These are phyloP conservation scores for Dendrobium officinale DNA, from an alignment of 106 monocot genomes.

Conservation along the genomic window DNA sequence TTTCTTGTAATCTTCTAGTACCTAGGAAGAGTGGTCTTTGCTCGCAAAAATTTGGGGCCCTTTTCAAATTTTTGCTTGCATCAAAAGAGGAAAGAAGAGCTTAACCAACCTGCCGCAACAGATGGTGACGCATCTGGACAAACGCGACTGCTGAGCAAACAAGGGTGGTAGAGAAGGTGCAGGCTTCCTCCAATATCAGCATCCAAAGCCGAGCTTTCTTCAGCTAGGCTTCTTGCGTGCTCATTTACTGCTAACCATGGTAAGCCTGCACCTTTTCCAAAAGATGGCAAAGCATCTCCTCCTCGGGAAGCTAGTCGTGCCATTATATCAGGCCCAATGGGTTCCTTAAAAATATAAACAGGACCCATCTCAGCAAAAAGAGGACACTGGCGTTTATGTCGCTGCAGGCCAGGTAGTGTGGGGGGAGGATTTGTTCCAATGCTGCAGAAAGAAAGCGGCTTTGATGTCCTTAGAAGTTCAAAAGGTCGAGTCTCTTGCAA, in stretches of 20 bases:
- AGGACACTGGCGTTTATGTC: constrained; percentile 66
- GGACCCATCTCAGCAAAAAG: constrained; percentile 97
- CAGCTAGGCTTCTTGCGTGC: constrained; percentile 54
- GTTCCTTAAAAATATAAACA: constrained; percentile 91
- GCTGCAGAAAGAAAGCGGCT: constrained; percentile 81
- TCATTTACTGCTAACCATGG: constrained; percentile 56
- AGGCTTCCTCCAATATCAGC: constrained; percentile 62
- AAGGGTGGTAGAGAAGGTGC: constrained; percentile 89
- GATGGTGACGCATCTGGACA: constrained; percentile 96
- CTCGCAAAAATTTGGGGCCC: too few species aligned
- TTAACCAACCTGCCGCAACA: constrained; percentile 71
- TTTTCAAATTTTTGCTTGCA: too few species aligned
- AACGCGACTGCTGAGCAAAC: constrained; percentile 58
- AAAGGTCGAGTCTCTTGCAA: constrained; percentile 79
- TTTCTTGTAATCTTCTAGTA: too few species aligned
- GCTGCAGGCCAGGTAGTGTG: constrained; percentile 75
- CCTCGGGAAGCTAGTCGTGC: constrained; percentile 60
- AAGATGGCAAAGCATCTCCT: constrained; percentile 76
- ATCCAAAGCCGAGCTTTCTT: constrained; percentile 72
- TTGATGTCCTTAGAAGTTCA: constrained; percentile 83
- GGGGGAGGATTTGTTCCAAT: constrained; percentile 97
- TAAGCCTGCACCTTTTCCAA: constrained; percentile 70
- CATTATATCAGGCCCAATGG: constrained; percentile 84
- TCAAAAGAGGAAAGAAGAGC: not conserved
- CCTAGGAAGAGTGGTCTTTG: too few species aligned